A percentile compares a stretch with the other conserved stretches of the same genome.
phyloP scores from a whole-genome alignment of 352 stramenopile species.

The Globisporangium irregulare region DNA sequence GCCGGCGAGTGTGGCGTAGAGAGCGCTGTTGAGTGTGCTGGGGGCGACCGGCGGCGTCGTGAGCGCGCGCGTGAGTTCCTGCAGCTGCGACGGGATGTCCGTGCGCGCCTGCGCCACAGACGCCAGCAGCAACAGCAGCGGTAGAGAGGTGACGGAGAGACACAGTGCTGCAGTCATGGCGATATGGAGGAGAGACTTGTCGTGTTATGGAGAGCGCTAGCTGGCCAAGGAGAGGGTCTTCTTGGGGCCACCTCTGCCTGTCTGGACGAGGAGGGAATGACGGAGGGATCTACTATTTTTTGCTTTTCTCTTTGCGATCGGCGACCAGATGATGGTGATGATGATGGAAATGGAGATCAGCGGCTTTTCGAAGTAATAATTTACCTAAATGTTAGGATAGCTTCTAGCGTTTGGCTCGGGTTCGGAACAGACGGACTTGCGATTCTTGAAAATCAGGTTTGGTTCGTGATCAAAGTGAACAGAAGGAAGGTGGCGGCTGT shows the following conservation, averaged over 20 bases:
- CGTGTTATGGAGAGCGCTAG: not conserved
- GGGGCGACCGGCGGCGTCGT: constrained; percentile 18
- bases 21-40: not conserved
- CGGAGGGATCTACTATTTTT: not conserved
- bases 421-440: no score
- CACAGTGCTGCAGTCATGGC: not conserved
- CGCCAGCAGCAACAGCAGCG: not conserved
- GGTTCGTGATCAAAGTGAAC: no score
- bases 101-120: not conserved
- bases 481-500: no score
- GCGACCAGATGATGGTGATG: not conserved
- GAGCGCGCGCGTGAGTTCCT: constrained; percentile 24
- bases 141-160: not conserved
- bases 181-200: not conserved
- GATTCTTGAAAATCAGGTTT: no score
- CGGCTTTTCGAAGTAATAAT: no score
- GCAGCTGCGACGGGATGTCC: constrained; percentile 20
- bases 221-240: not conserved
- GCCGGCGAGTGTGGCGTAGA: not conserved
- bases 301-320: not conserved
- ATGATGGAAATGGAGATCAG: not conserved
- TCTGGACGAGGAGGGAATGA: not conserved
- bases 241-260: not conserved
- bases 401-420: no score
- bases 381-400: no score